Percentiles rank a stretch among this genome's conserved stretches.
Evolutionary conservation across 2,329 filamentous ascomycete species (phyloP).

Genomic region (Sordariomycetes sp.): DNA sequence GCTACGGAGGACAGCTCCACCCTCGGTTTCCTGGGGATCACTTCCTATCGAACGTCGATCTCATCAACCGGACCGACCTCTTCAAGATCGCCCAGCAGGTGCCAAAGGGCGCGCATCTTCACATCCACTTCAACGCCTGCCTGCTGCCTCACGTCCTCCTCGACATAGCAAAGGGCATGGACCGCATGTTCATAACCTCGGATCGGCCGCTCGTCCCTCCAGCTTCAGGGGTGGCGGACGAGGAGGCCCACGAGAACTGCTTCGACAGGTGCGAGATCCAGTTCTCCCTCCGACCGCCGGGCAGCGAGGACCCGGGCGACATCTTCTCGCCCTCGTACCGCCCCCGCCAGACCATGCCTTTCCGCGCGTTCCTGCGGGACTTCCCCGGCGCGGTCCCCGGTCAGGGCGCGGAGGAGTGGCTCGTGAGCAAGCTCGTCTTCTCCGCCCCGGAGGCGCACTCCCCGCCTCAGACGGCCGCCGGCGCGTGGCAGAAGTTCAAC

Average conservation of each 20-base stretch:
- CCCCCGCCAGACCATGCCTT: slow-evolving; percentile 32
- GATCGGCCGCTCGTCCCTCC: slow-evolving; percentile 37
- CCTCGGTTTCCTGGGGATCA: slow-evolving; percentile 41
- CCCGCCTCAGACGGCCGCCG: slow-evolving; percentile 37
- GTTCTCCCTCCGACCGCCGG: slow-evolving; percentile 41
- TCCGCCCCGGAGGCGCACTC: slow-evolving; percentile 50
- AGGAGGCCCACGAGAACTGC: slow-evolving; percentile 27
- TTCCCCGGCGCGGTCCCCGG: slow-evolving; percentile 17
- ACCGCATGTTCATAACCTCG: slow-evolving; percentile 63
- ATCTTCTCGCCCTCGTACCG: slow-evolving; percentile 42
- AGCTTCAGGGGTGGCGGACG: too few species aligned
- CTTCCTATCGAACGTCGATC: slow-evolving; percentile 44
- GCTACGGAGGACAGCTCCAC: slow-evolving; percentile 34
- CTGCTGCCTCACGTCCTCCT: slow-evolving; percentile 52
- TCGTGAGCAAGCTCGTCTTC: slow-evolving; percentile 54
- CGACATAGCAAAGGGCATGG: slow-evolving; percentile 40
- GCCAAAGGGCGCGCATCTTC: slow-evolving; percentile 66
- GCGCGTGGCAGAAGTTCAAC: slow-evolving; percentile 56
- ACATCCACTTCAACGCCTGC: slow-evolving; percentile 74
- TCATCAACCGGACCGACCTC: slow-evolving; percentile 47
- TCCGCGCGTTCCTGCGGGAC: slow-evolving; percentile 27
- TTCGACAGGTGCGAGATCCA: slow-evolving; percentile 50
- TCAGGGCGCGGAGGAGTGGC: slow-evolving; percentile 36
- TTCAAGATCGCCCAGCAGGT: slow-evolving; percentile 46
- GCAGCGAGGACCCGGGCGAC: slow-evolving; percentile 25